Base-by-base conservation (phyloP, 306 rosid genomes). In the Medicago lupulina region DNA sequence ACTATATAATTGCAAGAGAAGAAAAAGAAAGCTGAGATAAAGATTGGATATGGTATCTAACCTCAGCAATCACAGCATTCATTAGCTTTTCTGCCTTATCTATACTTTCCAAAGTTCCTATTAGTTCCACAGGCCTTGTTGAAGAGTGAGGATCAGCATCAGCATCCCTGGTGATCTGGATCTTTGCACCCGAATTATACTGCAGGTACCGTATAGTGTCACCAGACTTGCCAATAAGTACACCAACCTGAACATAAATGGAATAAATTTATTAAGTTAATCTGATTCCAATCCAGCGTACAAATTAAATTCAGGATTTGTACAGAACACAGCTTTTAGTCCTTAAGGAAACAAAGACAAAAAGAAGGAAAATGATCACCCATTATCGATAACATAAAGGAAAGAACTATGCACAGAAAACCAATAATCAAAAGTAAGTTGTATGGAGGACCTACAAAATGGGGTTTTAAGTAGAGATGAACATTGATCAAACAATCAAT, bases 171-270 rank as follows among this genome's bases (percentile, higher is more conserved):
- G 89, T 96, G 43, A 96, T 92, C 80, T 96, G 99, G 80, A 96
- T 96, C 84, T 92, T 96, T 0, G 99, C 99, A 5, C 97, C 97
- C 0, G 99, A 92, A 76, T 90, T 96, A 87, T 83, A 89, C 82
- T 96, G 99, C 77, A 96, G 82, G 80, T 84, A 92, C 65, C 92
- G 77, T 76, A 96, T 92, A 6, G 99, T 96, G 77, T 96, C 99
- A 62, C 99, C 99, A 23, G 99, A 89, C 87, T 96, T 96, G 58
- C 99, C 99, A 84, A 96, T 96, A 44, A 96, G 96, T 83, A 92
- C 99, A 49, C 99, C 99, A 75, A 96, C 99, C 99, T 96, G 88
- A 78, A 82, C 68, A 80, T 31, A 49, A 69, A 38, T 28, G 51
- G 15, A 65, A 75, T 47, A 60, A 21, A 76, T 67, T 12, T 3